Conservation (phyloP, 2,329 filamentous ascomycete genomes). For the Karstenula rhodostoma region DNA sequence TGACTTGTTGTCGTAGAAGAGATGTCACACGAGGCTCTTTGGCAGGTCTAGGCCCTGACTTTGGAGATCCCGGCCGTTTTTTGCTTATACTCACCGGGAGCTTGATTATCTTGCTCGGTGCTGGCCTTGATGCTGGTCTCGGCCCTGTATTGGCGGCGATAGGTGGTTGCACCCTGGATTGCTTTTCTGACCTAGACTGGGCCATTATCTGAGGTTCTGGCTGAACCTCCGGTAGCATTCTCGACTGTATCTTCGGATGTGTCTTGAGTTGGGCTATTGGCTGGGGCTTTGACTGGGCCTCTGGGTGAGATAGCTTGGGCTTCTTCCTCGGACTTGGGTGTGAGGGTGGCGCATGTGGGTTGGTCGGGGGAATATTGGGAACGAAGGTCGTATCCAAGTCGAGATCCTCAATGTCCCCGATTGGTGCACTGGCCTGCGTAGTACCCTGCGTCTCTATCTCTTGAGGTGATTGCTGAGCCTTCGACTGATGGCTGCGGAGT, state of each 20-base stretch:
- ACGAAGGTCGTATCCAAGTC: conserved; percentile 2
- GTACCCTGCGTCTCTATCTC: background rate
- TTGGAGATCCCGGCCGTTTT: background rate
- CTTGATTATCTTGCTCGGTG: background rate
- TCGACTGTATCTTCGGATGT: background rate
- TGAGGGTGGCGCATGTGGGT: background rate
- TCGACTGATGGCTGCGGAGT: background rate
- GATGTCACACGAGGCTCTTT: background rate
- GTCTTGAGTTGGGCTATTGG: background rate
- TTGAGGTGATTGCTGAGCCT: background rate
- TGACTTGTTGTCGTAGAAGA: background rate
- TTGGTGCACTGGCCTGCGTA: conserved; percentile 6
- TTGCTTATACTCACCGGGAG: background rate
- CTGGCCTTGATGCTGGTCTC: background rate
- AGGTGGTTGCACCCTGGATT: background rate
- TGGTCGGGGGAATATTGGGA: background rate
- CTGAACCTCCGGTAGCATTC: background rate
- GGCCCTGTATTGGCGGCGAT: background rate
- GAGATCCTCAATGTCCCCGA: background rate
- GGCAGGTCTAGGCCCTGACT: background rate
- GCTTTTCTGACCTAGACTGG: background rate
- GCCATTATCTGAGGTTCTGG: background rate
- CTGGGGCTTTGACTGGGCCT: background rate
- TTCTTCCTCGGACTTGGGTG: conserved; percentile 12
- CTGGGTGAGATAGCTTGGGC: conserved; percentile 1